A percentile compares a stretch with the other conserved stretches of the same genome.
Conservation (phyloP, 2,329 filamentous ascomycete genomes). For the Hymenoscyphus infarciens region DNA sequence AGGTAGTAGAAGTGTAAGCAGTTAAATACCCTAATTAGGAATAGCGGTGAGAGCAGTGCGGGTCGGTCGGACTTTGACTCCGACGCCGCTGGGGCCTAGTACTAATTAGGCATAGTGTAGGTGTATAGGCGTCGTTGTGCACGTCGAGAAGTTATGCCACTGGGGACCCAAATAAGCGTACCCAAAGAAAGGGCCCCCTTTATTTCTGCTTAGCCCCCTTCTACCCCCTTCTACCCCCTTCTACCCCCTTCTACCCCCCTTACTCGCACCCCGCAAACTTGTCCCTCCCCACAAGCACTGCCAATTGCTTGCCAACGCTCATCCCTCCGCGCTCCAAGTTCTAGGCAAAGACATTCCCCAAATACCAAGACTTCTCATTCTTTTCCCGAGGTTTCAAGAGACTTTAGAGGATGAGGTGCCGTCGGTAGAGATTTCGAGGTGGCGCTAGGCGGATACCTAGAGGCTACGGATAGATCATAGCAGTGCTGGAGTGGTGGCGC, state of each 20-base stretch:
- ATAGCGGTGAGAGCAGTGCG: no score
- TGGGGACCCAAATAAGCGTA: no score
- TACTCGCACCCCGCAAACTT: not conserved
- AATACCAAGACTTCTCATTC: slow-evolving; percentile 8
- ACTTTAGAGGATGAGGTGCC: not conserved
- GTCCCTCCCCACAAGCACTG: not conserved
- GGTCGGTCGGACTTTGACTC: no score
- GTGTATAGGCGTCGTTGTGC: no score
- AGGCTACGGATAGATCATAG: no score
- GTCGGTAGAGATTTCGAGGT: not conserved
- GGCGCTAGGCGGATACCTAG: not conserved
- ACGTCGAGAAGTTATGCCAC: no score
- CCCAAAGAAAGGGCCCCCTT: no score
- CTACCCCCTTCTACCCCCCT: not conserved
- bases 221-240: not conserved
- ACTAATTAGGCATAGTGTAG: no score
- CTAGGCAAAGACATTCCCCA: slow-evolving; percentile 1
- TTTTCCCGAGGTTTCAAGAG: slow-evolving; percentile 4
- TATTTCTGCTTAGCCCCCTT: not conserved
- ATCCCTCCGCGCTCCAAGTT: not conserved
- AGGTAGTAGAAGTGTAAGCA: no score
- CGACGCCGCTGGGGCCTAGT: no score
- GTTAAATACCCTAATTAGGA: no score
- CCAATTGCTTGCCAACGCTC: slow-evolving; percentile 6
- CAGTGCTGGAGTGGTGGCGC: not conserved